These are phyloP conservation scores for Solanum neorickii DNA, from an alignment of 257 asterid species.

Conservation along the genomic window DNA sequence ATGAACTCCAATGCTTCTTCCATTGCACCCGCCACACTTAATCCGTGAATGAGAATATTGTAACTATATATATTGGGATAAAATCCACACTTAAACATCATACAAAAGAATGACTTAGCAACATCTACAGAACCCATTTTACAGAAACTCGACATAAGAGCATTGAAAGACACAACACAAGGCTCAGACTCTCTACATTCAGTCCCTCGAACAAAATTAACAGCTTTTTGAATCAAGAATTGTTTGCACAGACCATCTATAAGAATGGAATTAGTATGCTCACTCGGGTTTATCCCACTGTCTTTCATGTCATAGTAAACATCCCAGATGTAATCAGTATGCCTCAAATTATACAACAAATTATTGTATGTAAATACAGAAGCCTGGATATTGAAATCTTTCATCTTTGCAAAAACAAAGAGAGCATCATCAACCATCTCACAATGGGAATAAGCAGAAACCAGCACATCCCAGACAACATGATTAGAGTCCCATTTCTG, in stretches of 20 bases:
- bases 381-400: slow-evolving; percentile 38
- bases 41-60: slow-evolving; percentile 61
- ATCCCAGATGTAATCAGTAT: slow-evolving; percentile 44
- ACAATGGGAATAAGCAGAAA: slow-evolving; percentile 43
- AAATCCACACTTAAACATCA: slow-evolving; percentile 60
- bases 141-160: slow-evolving; percentile 60
- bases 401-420: slow-evolving; percentile 53
- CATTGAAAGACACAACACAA: slow-evolving; percentile 43
- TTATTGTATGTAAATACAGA: slow-evolving; percentile 52
- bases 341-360: slow-evolving; percentile 51
- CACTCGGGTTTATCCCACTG: slow-evolving; percentile 30
- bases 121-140: slow-evolving; percentile 45
- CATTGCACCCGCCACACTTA: slow-evolving; percentile 47
- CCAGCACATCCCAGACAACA: slow-evolving; percentile 64
- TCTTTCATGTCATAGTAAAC: slow-evolving; percentile 36
- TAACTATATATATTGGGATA: slow-evolving; percentile 59
- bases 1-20: slow-evolving; percentile 58
- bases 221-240: slow-evolving; percentile 51
- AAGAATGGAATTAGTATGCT: slow-evolving; percentile 45
- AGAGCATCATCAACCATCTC: slow-evolving; percentile 66
- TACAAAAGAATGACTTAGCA: slow-evolving; percentile 60
- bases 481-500: slow-evolving; percentile 29
- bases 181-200: slow-evolving; percentile 30
- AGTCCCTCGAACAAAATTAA: slow-evolving; percentile 32
- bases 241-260: slow-evolving; percentile 62